A percentile compares a stretch with the other conserved stretches of the same genome.
Evolutionary conservation across 495 filamentous ascomycete genomes (phyloP).

Genomic region (Penicillium dipodomyicola): DNA sequence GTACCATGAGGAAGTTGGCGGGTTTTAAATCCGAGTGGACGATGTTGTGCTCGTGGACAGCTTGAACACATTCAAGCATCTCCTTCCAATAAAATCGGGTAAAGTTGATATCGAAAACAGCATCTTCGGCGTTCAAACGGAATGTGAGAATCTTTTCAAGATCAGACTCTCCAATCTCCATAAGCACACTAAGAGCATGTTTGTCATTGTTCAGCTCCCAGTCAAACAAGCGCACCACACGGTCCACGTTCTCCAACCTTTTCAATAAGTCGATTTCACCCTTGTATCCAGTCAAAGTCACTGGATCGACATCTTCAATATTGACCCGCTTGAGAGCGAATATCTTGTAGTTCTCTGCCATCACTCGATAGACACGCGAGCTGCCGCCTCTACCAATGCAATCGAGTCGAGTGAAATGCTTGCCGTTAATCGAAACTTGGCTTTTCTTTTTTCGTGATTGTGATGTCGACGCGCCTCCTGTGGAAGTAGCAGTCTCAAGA

Average conservation of each 20-base stretch:
- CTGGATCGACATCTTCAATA: slow-evolving; percentile 82
- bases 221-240: slow-evolving; percentile 86
- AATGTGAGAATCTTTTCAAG: slow-evolving; percentile 80
- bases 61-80: slow-evolving; percentile 92
- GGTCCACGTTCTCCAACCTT: slow-evolving; percentile 75
- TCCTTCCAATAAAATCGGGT: slow-evolving; percentile 98
- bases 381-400: slow-evolving; percentile 89
- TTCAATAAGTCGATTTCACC: slow-evolving; percentile 93
- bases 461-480: slow-evolving; percentile 72
- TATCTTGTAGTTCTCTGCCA: slow-evolving; percentile 93
- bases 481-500: slow-evolving; percentile 83
- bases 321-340: slow-evolving; percentile 92
- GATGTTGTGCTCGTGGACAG: slow-evolving; percentile 84
- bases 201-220: slow-evolving; percentile 91
- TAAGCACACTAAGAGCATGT: slow-evolving; percentile 82
- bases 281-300: slow-evolving; percentile 83
- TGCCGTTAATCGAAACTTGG: slow-evolving; percentile 83
- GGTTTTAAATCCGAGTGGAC: slow-evolving; percentile 97
- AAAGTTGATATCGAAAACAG: slow-evolving; percentile 79
- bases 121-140: slow-evolving; percentile 67
- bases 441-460: slow-evolving; percentile 72
- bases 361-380: slow-evolving; percentile 90
- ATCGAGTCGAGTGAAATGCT: slow-evolving; percentile 83
- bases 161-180: slow-evolving; percentile 98
- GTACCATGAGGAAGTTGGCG: slow-evolving; percentile 87